phyloP scores from a whole-genome alignment of 345 rosid genomes.

The Cardamine occulta region DNA sequence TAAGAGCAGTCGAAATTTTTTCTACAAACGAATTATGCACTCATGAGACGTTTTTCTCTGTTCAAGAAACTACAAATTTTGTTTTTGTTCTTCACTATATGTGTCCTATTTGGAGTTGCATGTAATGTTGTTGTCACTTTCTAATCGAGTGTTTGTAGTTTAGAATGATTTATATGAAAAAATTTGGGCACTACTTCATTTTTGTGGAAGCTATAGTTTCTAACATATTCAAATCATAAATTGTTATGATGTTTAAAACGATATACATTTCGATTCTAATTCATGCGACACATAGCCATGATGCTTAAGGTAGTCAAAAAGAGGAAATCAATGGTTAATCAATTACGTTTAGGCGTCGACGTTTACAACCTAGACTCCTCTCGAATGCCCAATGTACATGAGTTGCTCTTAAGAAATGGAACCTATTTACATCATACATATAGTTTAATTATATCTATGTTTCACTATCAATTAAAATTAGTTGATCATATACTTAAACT shows the following conservation, averaged over 20 bases:
- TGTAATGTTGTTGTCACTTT: constrained; percentile 7
- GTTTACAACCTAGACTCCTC: not conserved
- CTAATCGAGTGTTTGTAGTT: not conserved
- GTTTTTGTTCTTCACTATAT: not conserved
- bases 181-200: not conserved
- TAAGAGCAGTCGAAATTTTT: not conserved
- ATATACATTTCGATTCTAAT: not conserved
- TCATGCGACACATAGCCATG: not conserved
- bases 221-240: not conserved
- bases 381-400: not conserved
- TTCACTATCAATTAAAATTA: not conserved
- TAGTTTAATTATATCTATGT: not conserved
- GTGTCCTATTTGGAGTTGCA: constrained; percentile 3
- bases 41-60: not conserved
- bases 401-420: not conserved
- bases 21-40: not conserved
- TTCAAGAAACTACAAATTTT: not conserved
- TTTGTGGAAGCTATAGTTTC: not conserved
- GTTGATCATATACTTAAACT: not conserved
- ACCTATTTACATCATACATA: constrained; percentile 12
- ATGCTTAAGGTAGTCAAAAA: not conserved
- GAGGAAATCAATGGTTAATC: not conserved
- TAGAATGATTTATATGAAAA: not conserved
- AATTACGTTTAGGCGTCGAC: not conserved
- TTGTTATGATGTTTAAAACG: not conserved